Evolutionary conservation across 345 rosid species (phyloP), one percentile per base, ranked within the genome.

Genomic region (Capsella bursapastoris): DNA sequence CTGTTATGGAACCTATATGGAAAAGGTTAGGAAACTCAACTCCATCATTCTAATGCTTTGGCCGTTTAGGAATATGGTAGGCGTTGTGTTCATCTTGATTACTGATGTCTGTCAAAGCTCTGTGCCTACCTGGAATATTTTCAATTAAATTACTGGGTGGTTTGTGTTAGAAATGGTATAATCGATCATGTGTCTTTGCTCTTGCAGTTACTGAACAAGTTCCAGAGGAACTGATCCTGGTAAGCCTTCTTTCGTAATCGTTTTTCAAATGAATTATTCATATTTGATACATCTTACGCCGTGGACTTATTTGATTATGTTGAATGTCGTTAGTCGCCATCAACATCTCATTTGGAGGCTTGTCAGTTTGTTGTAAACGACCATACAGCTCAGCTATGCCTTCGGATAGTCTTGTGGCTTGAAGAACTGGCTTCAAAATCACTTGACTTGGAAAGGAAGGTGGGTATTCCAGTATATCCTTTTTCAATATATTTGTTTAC

Each of bases 1-100:
- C 99, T 95, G 64, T 71, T 95, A 63, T 95, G 99, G 99, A 84
- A 85, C 79, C 83, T 95, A 44, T 95, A 87, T 83, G 99, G 99
- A 70, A 95, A 95, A 95, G 96, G 99, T 79, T 48, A 84, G 89
- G 74, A 63, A 50, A 75, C 75, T 64, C 74, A 51, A 14, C 67
- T 56, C 50, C 63, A 41, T 57, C 32, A 62, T 15, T 37, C 47
- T 67, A 41, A 60, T 71, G 14, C 59, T 25, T 63, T 47, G 59
- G 58, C 49, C 27, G 18, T 34, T 60, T 45, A 16, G 58, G 49
- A 60, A 38, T 29, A 29, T 11, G 18, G 45, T 41, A 51, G 53
- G 48, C 67, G 14, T 18, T 64, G 40, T 77, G 45, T 51, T 65
- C 27, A 31, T 44, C 50, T 71, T 57, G 12, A 50, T 35, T 15